Evolutionary conservation across 2,329 filamentous ascomycete genomes (phyloP), one percentile per base, ranked within the genome.

Genomic region (Fusarium sp.): DNA sequence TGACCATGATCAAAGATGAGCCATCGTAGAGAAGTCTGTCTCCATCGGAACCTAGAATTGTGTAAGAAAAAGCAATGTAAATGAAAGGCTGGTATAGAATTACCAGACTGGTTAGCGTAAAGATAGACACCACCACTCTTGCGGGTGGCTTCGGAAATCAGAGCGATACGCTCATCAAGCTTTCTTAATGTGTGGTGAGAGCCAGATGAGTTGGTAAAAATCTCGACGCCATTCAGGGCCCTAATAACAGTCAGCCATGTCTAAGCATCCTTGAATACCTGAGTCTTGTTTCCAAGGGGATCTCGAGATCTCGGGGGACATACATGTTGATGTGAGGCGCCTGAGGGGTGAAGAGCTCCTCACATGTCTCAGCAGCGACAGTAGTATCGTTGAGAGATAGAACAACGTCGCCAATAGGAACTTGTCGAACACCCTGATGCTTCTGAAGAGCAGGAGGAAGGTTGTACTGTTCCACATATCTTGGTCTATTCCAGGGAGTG

Each of bases 81-180:
- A 18, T 8, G 7, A 8, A 4, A 13, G 4, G 2, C 0, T 10
- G 16, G 1, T 2, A 13, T 18, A 4, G 30, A 46, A 2, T 45
- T 42, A 56, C 77, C 77, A 8, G 72, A 75, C 5, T 73, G 72
- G 33, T 81, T 81, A 7, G 79, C 72, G 46, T 82, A 81, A 0
- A 84, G 76, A 69, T 89, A 89, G 11, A 89, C 80, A 26, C 88
- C 88, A 6, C 87, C 87, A 23, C 80, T 82, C 72, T 89, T 90
- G 9, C 84, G 80, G 0, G 91, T 93, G 1, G 88, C 89, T 70
- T 92, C 86, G 2, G 82, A 80, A 55, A 93, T 93, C 7, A 94
- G 79, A 7, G 87, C 84, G 30, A 93, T 80, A 3, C 89, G 81
- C 0, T 82, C 86, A 59, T 90, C 80, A 1, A 93, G 84, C 76